Evolutionary conservation across 495 filamentous ascomycete genomes (phyloP).

Genomic region (Amniculicola lignicola): DNA sequence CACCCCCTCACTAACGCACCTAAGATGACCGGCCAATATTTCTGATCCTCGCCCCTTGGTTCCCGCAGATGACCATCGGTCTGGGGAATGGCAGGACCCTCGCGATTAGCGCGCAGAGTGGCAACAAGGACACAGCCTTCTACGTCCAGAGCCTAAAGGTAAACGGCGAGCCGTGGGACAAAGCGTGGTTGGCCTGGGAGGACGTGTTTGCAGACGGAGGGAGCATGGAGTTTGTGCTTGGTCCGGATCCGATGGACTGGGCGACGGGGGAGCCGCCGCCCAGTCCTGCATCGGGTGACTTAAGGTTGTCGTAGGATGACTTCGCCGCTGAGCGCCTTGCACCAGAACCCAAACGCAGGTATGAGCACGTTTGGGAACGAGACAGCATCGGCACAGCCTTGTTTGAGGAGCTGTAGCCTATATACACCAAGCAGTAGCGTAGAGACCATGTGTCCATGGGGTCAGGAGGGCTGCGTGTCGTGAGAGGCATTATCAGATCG

Average conservation of each 20-base stretch:
- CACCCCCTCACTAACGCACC: not conserved
- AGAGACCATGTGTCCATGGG: constrained; percentile 17
- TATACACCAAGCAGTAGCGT: not conserved
- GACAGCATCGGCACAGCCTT: not conserved
- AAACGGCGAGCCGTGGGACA: constrained; percentile 45
- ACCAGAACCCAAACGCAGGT: not conserved
- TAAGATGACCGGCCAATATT: constrained; percentile 55
- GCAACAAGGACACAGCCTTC: constrained; percentile 33
- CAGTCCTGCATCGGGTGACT: constrained; percentile 47
- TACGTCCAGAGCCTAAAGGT: constrained; percentile 35
- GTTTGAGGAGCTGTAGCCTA: no score
- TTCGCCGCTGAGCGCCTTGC: no score
- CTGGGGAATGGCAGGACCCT: constrained; percentile 55
- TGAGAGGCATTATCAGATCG: no score
- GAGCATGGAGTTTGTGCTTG: constrained; percentile 60
- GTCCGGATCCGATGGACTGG: constrained; percentile 52
- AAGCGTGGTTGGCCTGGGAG: constrained; percentile 61
- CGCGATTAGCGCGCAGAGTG: constrained; percentile 53
- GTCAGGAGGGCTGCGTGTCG: no score
- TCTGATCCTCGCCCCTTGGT: constrained; percentile 62
- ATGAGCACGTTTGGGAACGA: not conserved
- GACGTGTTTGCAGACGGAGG: constrained; percentile 64
- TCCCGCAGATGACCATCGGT: constrained; percentile 55
- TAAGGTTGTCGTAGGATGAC: no score
- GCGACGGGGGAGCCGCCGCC: constrained; percentile 59